Percentiles rank a stretch among this genome's conserved stretches.
Evolutionary conservation across 1,284 basidiomycete genomes (phyloP).

Genomic region (Ceratobasidium sp.): DNA sequence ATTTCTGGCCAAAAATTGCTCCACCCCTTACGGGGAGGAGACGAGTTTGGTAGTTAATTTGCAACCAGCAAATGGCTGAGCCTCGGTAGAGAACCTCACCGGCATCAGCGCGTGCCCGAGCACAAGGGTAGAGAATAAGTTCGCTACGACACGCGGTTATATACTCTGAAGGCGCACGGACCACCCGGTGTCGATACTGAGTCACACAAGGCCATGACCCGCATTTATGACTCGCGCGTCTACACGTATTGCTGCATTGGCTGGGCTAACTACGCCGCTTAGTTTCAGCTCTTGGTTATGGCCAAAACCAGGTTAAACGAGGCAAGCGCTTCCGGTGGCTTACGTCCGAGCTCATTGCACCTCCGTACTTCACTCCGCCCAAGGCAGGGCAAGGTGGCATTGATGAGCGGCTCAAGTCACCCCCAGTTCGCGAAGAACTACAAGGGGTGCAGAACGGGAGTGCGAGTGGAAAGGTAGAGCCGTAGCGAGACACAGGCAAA

Average conservation of each 20-base stretch:
- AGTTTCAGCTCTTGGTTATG: too few relatives aligned
- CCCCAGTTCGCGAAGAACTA: too few relatives aligned
- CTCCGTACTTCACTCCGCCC: too few relatives aligned
- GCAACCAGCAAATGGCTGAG: constrained; percentile 92
- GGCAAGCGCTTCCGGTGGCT: too few relatives aligned
- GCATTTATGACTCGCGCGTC: constrained; percentile 3
- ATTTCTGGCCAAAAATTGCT: constrained; percentile 75
- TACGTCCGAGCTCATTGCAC: too few relatives aligned
- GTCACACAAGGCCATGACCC: constrained; percentile 1
- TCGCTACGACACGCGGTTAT: neutral
- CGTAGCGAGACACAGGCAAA: too few relatives aligned
- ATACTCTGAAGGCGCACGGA: constrained; percentile 9
- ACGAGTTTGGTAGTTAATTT: constrained; percentile 91
- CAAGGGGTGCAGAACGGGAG: too few relatives aligned
- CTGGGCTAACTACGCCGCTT: neutral
- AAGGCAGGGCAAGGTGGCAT: too few relatives aligned
- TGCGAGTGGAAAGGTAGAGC: too few relatives aligned
- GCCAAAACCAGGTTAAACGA: too few relatives aligned
- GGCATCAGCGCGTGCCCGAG: constrained; percentile 82
- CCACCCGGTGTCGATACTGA: constrained; percentile 5
- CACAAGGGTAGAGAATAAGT: constrained; percentile 69
- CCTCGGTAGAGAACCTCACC: constrained; percentile 90
- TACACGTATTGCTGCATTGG: neutral
- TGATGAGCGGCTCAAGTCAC: too few relatives aligned
- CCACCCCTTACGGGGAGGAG: constrained; percentile 74